A percentile compares a stretch with the other conserved stretches of the same genome.
Conservation (phyloP, 352 stramenopile genomes). For the Phytophthora boehmeriae region DNA sequence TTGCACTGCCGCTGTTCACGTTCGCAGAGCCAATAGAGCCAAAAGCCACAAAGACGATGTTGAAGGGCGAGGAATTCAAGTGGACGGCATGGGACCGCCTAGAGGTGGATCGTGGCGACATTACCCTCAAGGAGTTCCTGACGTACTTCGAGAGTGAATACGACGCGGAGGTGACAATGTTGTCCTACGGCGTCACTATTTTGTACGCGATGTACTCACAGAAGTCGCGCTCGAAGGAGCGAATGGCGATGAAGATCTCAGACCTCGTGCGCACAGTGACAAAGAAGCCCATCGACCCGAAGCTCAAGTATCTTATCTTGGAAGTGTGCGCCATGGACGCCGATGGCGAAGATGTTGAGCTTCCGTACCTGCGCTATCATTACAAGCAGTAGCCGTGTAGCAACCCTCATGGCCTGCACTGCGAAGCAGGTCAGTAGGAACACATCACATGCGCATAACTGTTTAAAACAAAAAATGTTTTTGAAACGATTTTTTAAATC, state of each 20-base stretch:
- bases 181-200: slow-evolving; percentile 96
- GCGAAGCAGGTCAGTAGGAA: no score
- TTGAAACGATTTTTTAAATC: background rate
- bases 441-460: no score
- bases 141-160: slow-evolving; percentile 96
- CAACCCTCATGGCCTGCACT: no score
- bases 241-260: slow-evolving; percentile 97
- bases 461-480: no score
- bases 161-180: slow-evolving; percentile 97
- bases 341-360: slow-evolving; percentile 95
- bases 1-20: slow-evolving; percentile 97
- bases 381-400: slow-evolving; percentile 67
- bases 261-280: slow-evolving; percentile 95
- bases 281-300: slow-evolving; percentile 95
- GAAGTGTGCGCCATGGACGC: slow-evolving; percentile 97
- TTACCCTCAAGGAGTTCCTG: slow-evolving; percentile 97
- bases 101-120: slow-evolving; percentile 94
- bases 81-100: slow-evolving; percentile 99
- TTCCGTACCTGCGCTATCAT: slow-evolving; percentile 95
- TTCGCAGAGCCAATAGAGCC: slow-evolving; percentile 96
- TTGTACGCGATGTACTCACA: slow-evolving; percentile 90
- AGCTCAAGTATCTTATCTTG: slow-evolving; percentile 96
- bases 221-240: slow-evolving; percentile 91
- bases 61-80: slow-evolving; percentile 96
- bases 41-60: slow-evolving; percentile 91